These are phyloP conservation scores for Capsicum chinense DNA, from an alignment of 257 asterid species.

Conservation along the genomic window DNA sequence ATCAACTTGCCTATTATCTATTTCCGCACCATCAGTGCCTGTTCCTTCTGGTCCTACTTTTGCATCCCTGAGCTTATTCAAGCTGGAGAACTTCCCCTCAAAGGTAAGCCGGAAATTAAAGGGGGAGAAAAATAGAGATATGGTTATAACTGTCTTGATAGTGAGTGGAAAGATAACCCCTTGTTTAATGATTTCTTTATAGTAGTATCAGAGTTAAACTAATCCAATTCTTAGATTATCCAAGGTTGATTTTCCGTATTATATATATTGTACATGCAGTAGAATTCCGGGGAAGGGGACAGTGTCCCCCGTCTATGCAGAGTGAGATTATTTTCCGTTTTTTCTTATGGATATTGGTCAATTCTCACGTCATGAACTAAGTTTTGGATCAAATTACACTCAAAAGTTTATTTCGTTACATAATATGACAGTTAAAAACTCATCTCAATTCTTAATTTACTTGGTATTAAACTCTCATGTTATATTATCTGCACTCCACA, in stretches of 20 bases:
- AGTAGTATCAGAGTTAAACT: not conserved
- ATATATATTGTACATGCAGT: too few relatives aligned
- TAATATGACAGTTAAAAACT: not conserved
- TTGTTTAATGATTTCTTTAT: not conserved
- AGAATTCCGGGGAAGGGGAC: not conserved
- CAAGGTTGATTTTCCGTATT: too few relatives aligned
- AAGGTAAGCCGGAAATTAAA: conserved; percentile 36
- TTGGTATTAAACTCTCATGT: not conserved
- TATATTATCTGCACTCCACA: not conserved
- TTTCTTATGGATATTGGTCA: not conserved
- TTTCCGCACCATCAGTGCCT: conserved; percentile 59
- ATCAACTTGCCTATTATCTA: conserved; percentile 47
- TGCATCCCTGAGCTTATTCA: conserved; percentile 46
- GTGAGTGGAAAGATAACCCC: not conserved
- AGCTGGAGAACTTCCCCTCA: conserved; percentile 51
- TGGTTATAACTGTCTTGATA: not conserved
- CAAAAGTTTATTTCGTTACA: not conserved
- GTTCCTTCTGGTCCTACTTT: conserved; percentile 53
- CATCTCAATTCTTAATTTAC: not conserved
- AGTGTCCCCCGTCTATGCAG: not conserved
- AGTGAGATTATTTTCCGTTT: too few relatives aligned
- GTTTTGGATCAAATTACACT: too few relatives aligned
- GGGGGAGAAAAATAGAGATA: too few relatives aligned
- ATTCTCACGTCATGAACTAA: not conserved
- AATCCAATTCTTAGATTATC: not conserved